Base-by-base conservation (phyloP, 768 basidiomycete genomes). In the Lactifluus volemus region DNA sequence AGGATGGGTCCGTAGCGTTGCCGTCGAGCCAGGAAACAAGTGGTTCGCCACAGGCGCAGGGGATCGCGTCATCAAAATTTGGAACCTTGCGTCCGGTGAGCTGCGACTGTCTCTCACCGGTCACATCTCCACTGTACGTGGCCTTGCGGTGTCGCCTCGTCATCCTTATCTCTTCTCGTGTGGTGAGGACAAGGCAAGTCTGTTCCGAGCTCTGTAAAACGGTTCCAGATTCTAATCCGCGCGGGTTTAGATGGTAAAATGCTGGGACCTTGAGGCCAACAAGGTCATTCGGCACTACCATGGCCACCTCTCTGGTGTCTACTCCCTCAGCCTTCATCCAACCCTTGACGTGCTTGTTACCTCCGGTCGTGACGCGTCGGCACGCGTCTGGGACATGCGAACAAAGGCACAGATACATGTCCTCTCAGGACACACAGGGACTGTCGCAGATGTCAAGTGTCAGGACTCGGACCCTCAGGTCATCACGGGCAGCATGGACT, bases 21-120 rank as follows among this genome's bases (percentile, higher is more conserved):
- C 97, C 3, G 93, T 99, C 41, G 97, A 98, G 73, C 96, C 96
- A 10, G 97, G 94, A 10, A 99, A 99, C 76, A 76, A 95, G 70
- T 99, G 97, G 97, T 98, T 99, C 65, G 97, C 91, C 1, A 94
- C 94, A 0, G 97, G 97, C 61, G 97, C 97, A 0, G 97, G 97
- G 3, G 97, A 98, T 74, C 84, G 97, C 25, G 95, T 99, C 38
- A 89, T 99, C 71, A 98, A 99, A 77, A 93, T 99, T 10, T 98
- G 97, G 97, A 95, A 99, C 72, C 71, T 99, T 67, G 97, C 97
- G 9, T 89, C 87, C 2, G 97, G 97, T n/a, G 95, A 98, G 74
- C 78, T 98, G 68, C 97, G 93, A 72, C 76, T 99, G n/a, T 93
- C 90, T 21, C 75, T 99, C 66, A 99, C 97, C 14, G 97, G 97